Evolutionary conservation across 495 filamentous ascomycete genomes (phyloP), one percentile per base, ranked within the genome.

Genomic region (Hypoxylon crocopeplum): DNA sequence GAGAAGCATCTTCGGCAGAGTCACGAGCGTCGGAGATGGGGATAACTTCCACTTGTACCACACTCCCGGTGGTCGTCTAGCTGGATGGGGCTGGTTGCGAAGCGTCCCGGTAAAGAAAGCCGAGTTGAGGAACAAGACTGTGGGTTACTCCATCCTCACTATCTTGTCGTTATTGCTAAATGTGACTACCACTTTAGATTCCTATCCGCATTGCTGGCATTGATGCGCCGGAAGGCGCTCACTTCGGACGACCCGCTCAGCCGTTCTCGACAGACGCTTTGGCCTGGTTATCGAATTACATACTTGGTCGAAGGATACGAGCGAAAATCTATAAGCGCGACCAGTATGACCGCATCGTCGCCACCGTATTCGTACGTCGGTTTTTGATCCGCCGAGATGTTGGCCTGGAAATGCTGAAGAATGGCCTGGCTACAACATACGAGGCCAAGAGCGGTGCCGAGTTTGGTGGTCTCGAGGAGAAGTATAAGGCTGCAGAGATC

Each of bases 21-120:
- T 97, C 2, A 97, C 94, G 21, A 92, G 89, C 58, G 94, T 98
- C 19, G 95, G 95, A 41, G 94, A 98, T 78, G 95, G 91, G 0
- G 94, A 98, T 68, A 92, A 92, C 59, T 97, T 98, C 70, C 85
- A 92, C 45, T 71, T 98, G 7, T 98, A 88, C 70, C 94, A 98
- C 72, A 97, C 92, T 0, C 94, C 94, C 0, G 94, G 95, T 10
- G 94, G 94, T 10, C 77, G 90, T 40, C 67, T 93, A 15, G 79
- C 87, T 10, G 94, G 94, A 42, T 98, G 95, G 95, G 92, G 87
- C 10, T 97, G 91, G 92, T 66, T 95, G 47, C 85, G 91, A 62
- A 85, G 74, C 39, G 83, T 96, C 1, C 91, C 92, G 2, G 82
- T 59, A 7, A 82, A 77, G 41, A 88, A 78, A 69, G 79, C 84